A percentile compares a stretch with the other conserved stretches of the same genome.
phyloP scores from a whole-genome alignment of 257 asterid species.

The Salvia hispanica region DNA sequence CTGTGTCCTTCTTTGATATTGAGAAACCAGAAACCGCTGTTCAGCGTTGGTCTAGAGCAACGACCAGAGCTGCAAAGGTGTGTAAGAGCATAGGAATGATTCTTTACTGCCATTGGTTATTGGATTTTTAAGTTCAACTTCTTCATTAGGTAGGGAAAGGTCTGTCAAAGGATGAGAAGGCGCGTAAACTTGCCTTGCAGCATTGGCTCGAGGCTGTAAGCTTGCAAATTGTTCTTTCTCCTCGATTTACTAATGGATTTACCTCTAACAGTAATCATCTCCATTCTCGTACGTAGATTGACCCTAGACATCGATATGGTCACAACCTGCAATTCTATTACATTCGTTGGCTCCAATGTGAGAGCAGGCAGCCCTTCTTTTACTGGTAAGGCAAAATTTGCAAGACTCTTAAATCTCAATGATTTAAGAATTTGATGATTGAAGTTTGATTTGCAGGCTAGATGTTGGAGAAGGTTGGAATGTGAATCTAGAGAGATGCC shows the following conservation, averaged over 20 bases:
- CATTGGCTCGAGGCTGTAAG: slow-evolving; percentile 98
- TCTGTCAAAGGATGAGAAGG: slow-evolving; percentile 69
- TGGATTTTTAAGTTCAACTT: not conserved
- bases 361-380: slow-evolving; percentile 81
- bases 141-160: slow-evolving; percentile 78
- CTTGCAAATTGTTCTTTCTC: not conserved
- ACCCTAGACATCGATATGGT: slow-evolving; percentile 89
- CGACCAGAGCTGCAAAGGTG: slow-evolving; percentile 78
- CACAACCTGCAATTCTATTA: slow-evolving; percentile 85
- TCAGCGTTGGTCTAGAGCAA: slow-evolving; percentile 86
- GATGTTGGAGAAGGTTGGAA: slow-evolving; percentile 88
- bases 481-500: slow-evolving; percentile 73
- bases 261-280: slow-evolving; percentile 10
- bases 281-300: slow-evolving; percentile 47
- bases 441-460: slow-evolving; percentile 49
- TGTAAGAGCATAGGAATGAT: not conserved
- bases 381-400: slow-evolving; percentile 60
- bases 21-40: slow-evolving; percentile 73
- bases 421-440: not conserved
- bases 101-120: not conserved
- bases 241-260: not conserved
- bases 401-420: not conserved
- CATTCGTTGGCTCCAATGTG: slow-evolving; percentile 71
- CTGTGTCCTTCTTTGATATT: slow-evolving; percentile 71
- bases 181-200: slow-evolving; percentile 83